Evolutionary conservation across 2,329 filamentous ascomycete genomes (phyloP).

Genomic region (Scedosporium minutisporum): DNA sequence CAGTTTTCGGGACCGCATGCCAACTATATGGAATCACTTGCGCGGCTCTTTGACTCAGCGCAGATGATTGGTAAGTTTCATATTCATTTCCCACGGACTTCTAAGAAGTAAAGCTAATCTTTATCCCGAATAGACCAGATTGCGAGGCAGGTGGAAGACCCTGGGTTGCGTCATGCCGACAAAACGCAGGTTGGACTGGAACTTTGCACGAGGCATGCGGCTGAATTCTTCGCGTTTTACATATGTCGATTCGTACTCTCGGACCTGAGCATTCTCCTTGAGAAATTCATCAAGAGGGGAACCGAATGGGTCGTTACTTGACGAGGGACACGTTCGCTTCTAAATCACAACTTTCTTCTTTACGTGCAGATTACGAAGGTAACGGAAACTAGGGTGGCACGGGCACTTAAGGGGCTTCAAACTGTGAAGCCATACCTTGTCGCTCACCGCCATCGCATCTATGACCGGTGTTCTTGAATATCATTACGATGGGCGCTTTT

Average conservation of each 20-base stretch:
- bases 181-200: constrained; percentile 94
- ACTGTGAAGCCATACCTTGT: background rate
- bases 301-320: constrained; percentile 73
- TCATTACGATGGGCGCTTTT: background rate
- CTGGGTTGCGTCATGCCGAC: constrained; percentile 80
- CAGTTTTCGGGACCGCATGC: constrained; percentile 76
- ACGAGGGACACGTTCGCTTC: constrained; percentile 12
- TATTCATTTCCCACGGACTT: background rate
- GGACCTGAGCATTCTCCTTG: constrained; percentile 74
- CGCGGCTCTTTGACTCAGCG: constrained; percentile 82
- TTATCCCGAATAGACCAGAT: constrained; percentile 63
- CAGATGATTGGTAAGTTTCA: constrained; percentile 74
- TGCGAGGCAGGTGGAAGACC: constrained; percentile 90
- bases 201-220: constrained; percentile 82
- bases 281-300: constrained; percentile 94
- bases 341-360: background rate
- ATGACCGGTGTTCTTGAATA: background rate
- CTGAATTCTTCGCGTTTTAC: constrained; percentile 97
- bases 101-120: constrained; percentile 14
- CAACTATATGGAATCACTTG: constrained; percentile 84
- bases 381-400: background rate
- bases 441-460: background rate
- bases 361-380: background rate
- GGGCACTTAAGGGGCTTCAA: background rate
- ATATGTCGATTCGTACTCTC: constrained; percentile 88